A percentile compares a stretch with the other conserved stretches of the same genome.
phyloP scores from a whole-genome alignment of 805 yeast species.

The Metschnikowia anglica region DNA sequence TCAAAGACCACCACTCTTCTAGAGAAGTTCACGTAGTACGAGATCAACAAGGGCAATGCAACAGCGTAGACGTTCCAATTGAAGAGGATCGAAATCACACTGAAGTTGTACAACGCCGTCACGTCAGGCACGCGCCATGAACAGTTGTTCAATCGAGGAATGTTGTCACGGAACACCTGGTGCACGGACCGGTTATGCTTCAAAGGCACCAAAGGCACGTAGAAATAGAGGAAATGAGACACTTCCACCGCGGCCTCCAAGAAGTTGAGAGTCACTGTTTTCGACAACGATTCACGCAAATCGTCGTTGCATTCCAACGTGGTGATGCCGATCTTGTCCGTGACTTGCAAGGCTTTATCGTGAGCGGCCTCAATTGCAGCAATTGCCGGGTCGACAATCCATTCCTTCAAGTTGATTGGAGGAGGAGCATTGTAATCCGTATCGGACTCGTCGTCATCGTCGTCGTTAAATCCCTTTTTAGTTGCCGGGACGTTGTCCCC shows the following conservation, averaged over 20 bases:
- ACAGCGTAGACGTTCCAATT: constrained; percentile 45
- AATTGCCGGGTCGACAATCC: constrained; percentile 40
- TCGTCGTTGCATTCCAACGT: constrained; percentile 35
- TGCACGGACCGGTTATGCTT: constrained; percentile 38
- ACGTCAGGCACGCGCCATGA: constrained; percentile 37
- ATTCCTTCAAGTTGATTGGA: constrained; percentile 39
- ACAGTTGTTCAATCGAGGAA: constrained; percentile 25
- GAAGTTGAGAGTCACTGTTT: constrained; percentile 36
- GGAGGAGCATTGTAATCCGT: constrained; percentile 38
- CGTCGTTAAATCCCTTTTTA: too few relatives aligned
- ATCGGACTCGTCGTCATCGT: constrained; percentile 37
- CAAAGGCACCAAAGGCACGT: constrained; percentile 36
- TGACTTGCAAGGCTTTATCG: constrained; percentile 29
- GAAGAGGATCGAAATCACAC: constrained; percentile 31
- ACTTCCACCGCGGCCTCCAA: constrained; percentile 34
- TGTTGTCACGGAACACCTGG: constrained; percentile 35
- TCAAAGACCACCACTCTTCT: constrained; percentile 38
- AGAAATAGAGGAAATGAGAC: constrained; percentile 31
- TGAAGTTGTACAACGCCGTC: constrained; percentile 30
- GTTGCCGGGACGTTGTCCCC: constrained; percentile 19
- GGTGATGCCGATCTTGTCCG: constrained; percentile 39
- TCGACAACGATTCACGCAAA: constrained; percentile 41
- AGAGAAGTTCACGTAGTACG: constrained; percentile 55
- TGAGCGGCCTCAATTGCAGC: constrained; percentile 27
- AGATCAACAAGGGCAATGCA: constrained; percentile 40